Evolutionary conservation across 495 filamentous ascomycete species (phyloP).

Genomic region (Penicillium roqueforti): DNA sequence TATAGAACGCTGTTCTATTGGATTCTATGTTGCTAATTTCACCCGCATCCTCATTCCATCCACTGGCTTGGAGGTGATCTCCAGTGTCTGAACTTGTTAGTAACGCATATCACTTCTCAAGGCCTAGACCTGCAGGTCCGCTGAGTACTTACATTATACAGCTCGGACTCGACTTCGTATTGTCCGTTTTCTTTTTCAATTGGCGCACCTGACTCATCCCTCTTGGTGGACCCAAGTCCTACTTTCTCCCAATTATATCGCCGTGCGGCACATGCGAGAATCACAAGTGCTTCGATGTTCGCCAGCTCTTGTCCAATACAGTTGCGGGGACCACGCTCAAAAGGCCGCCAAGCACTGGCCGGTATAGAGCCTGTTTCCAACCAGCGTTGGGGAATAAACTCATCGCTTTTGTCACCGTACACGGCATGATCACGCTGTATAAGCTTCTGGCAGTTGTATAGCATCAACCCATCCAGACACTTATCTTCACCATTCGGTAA

Average conservation of each 20-base stretch:
- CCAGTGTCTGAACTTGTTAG: constrained; percentile 7
- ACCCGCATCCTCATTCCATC: constrained; percentile 25
- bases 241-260: constrained; percentile 29
- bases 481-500: not conserved
- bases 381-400: constrained; percentile 25
- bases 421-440: constrained; percentile 21
- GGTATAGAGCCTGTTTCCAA: constrained; percentile 13
- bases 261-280: constrained; percentile 35
- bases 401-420: constrained; percentile 14
- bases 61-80: constrained; percentile 20
- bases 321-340: constrained; percentile 45
- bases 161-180: constrained; percentile 35
- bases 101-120: not conserved
- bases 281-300: constrained; percentile 38
- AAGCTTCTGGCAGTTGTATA: constrained; percentile 25
- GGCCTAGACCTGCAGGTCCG: not conserved
- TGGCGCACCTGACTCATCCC: constrained; percentile 17
- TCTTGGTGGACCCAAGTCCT: constrained; percentile 36
- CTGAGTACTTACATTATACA: constrained; percentile 39
- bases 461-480: not conserved
- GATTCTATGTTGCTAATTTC: not conserved
- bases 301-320: constrained; percentile 52
- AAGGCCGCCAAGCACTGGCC: constrained; percentile 41
- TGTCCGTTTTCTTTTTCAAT: constrained; percentile 35
- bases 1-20: not conserved